Evolutionary conservation across 2,329 filamentous ascomycete genomes (phyloP), one percentile per base, ranked within the genome.

Genomic region (Fusarium foetens): DNA sequence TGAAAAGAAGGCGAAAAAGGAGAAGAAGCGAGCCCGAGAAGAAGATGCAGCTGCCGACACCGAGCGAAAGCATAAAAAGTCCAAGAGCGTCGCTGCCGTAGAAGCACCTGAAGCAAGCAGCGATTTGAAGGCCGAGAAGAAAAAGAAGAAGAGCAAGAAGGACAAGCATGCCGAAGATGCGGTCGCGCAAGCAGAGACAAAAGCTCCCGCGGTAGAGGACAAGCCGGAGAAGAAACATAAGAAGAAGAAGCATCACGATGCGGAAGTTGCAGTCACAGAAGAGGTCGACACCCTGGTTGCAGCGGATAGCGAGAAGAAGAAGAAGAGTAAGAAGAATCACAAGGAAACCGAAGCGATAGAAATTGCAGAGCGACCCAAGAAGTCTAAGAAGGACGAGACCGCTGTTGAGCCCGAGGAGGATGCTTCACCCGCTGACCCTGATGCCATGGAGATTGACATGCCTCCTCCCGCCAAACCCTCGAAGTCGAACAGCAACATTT

Each of bases 41-140:
- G 84, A 86, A 31, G 84, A 86, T 42, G 75, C 73, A 25, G 63
- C 71, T 12, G 80, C 79, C 43, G 80, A 82, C 51, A 76, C 78
- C 39, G 84, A 86, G 66, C 83, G 83, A 75, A 86, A 84, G 77
- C 81, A 85, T 74, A 87, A 88, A 73, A 86, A 85, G 66, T 84
- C 85, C 9, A 87, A 86, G 78, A 85, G 81, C 82, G 83, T 83
- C 77, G 83, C 76, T 53, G 77, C 68, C 49, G 43, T 29, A 58
- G 77, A 79, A 39, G 55, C 57, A n/a, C 57, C 70, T 46, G 66
- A 71, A 42, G 64, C 51, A 48, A 77, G 74, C 53, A 77, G 75
- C 48, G 81, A 81, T 64, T 78, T 81, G 67, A 79, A 79, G 58
- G 69, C 68, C 1, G 66, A 72, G 17, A 72, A 73, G 57, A 77